Conservation (phyloP, 345 rosid species). For the Xanthoceras sorbifolium region DNA sequence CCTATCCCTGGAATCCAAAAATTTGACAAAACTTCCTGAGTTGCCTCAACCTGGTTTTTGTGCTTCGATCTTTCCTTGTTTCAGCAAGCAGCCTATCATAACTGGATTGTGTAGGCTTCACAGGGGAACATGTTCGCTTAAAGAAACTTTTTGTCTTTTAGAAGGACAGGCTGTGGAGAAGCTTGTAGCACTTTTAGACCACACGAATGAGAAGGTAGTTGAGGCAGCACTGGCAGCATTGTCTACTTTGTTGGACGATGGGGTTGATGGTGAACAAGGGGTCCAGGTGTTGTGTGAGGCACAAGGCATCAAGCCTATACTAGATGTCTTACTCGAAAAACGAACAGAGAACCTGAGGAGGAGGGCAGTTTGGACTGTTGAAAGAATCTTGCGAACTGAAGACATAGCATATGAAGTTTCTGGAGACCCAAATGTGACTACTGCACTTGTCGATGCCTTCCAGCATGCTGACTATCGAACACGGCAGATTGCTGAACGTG, state of each 20-base stretch:
- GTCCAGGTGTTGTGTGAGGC: conserved; percentile 59
- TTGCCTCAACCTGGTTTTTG: conserved; percentile 65
- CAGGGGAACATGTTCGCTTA: conserved; percentile 74
- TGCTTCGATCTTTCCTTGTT: conserved; percentile 66
- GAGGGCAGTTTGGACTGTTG: conserved; percentile 85
- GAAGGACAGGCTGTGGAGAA: conserved; percentile 88
- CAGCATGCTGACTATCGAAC: conserved; percentile 88
- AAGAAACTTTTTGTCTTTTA: conserved; percentile 79
- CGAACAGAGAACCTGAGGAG: conserved; percentile 67
- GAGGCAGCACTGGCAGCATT: conserved; percentile 89
- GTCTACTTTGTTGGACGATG: conserved; percentile 82
- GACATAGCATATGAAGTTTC: conserved; percentile 76
- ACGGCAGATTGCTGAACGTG: conserved; percentile 85
- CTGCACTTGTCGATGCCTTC: conserved; percentile 92
- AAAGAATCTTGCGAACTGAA: conserved; percentile 77
- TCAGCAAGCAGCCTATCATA: conserved; percentile 59
- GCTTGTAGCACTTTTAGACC: conserved; percentile 86
- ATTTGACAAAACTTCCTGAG: conserved; percentile 72
- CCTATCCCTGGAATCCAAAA: conserved; percentile 76
- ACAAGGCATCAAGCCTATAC: conserved; percentile 70
- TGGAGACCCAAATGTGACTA: conserved; percentile 70
- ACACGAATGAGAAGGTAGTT: conserved; percentile 84
- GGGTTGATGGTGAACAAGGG: conserved; percentile 72
- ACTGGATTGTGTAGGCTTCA: conserved; percentile 81
- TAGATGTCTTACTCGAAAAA: conserved; percentile 70